Conservation (phyloP, 1,284 basidiomycete genomes). For the Mycena sp. region DNA sequence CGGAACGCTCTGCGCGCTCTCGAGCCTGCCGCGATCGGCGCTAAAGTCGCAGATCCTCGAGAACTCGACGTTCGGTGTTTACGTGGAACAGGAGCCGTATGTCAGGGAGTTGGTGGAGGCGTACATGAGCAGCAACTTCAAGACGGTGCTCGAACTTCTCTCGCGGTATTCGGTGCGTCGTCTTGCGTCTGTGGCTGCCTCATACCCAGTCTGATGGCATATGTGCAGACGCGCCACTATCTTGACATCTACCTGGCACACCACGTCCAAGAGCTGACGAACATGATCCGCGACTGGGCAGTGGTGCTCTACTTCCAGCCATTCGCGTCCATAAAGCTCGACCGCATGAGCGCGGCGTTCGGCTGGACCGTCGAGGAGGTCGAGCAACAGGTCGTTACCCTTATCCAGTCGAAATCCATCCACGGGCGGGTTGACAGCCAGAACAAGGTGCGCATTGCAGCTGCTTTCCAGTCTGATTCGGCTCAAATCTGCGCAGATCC, state of each 20-base stretch:
- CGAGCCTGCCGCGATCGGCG: slow-evolving; percentile 73
- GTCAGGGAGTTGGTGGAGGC: slow-evolving; percentile 84
- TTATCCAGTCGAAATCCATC: slow-evolving; percentile 81
- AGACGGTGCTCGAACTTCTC: slow-evolving; percentile 78
- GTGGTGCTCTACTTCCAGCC: slow-evolving; percentile 89
- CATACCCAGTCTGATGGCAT: slow-evolving; percentile 44
- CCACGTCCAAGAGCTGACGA: slow-evolving; percentile 70
- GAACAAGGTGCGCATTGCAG: slow-evolving; percentile 66
- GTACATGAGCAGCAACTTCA: slow-evolving; percentile 87
- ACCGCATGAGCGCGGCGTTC: slow-evolving; percentile 84
- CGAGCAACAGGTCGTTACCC: slow-evolving; percentile 72
- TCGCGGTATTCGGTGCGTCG: slow-evolving; percentile 73
- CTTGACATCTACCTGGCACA: slow-evolving; percentile 79
- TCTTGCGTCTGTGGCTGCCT: background rate
- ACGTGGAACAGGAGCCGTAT: slow-evolving; percentile 88
- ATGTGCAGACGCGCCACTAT: slow-evolving; percentile 65
- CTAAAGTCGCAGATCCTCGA: slow-evolving; percentile 77
- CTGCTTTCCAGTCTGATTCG: background rate
- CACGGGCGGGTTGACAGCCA: slow-evolving; percentile 83
- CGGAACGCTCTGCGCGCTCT: slow-evolving; percentile 82
- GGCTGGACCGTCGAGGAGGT: slow-evolving; percentile 80
- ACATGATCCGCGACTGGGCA: slow-evolving; percentile 74
- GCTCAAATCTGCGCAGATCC: slow-evolving; percentile 54
- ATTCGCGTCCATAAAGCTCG: slow-evolving; percentile 81
- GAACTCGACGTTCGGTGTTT: slow-evolving; percentile 74